Conservation (phyloP, 306 rosid genomes). For the Cotoneaster glaucophyllus region DNA sequence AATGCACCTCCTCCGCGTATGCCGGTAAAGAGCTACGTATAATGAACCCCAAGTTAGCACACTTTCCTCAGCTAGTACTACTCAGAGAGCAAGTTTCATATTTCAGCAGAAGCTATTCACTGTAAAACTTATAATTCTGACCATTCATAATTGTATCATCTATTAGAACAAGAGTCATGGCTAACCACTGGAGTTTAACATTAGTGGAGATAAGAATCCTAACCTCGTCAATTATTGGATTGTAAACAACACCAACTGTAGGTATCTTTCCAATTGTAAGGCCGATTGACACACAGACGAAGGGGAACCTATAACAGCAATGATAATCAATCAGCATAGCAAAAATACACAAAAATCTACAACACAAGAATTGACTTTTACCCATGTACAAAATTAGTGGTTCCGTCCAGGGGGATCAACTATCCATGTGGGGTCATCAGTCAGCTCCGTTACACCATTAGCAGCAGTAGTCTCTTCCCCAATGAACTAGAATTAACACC, state of each 20-base stretch:
- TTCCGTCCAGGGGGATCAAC: conserved; percentile 98
- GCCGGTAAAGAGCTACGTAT: conserved; percentile 78
- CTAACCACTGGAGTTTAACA: conserved; percentile 6
- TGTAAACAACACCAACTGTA: conserved; percentile 86
- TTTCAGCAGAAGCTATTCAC: not conserved
- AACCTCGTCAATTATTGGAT: conserved; percentile 90
- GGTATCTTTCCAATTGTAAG: conserved; percentile 83
- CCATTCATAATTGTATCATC: not conserved
- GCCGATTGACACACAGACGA: conserved; percentile 93
- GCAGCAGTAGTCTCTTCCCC: conserved; percentile 99
- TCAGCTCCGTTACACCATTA: conserved; percentile 69
- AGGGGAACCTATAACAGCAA: conserved; percentile 59
- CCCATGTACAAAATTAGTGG: conserved; percentile 97
- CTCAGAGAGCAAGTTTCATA: conserved; percentile 12
- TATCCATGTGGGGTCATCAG: conserved; percentile 95
- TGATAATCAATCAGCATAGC: not conserved
- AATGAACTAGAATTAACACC: conserved; percentile 53
- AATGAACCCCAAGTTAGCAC: conserved; percentile 14
- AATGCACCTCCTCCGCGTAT: conserved; percentile 76
- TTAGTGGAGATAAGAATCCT: conserved; percentile 18
- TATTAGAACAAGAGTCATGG: not conserved
- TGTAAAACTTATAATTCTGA: not conserved
- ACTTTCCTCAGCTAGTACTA: conserved; percentile 12
- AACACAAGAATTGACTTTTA: conserved; percentile 32
- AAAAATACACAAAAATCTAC: conserved; percentile 10